Evolutionary conservation across 108 stramenopile genomes (phyloP), one percentile per base, ranked within the genome.

Genomic region (Pseudonitzschia delicatissima): DNA sequence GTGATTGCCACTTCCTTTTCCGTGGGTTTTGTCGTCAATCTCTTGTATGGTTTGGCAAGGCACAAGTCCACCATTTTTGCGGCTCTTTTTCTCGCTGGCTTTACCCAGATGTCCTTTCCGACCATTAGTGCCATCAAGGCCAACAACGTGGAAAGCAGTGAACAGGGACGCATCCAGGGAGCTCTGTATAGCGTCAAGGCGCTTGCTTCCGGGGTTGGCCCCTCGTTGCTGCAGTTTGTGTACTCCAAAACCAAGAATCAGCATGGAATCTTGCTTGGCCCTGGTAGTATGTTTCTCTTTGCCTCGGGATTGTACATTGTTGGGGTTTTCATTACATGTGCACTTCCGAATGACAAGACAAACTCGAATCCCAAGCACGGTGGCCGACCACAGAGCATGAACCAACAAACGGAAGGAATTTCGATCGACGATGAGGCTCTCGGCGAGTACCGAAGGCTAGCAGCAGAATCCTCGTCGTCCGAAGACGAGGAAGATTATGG

Each of bases 151-250:
- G 60, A 77, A 32, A 83, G 80, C 33, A 58, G 70, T 0, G 92
- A 93, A 51, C 92, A 93, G 65, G 92, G 92, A 37, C 76, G 86
- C 25, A 91, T 93, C 34, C 92, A 93, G 80, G 92, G 92, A 11
- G 92, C 92, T 0, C 67, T 93, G 0, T 93, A 82, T 61, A 87
- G 87, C 0, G 62, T 93, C 11, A 77, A 81, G 29, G 90, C 92
- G 12, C 58, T 93, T 28, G 87, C 92, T 39, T 82, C 86, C 23
- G 92, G 83, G 6, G 25, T 84, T 34, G 92, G 92, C 0, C 92
- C 92, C 40, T 47, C 81, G 49, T 15, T 71, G 4, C 55, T 93
- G 57, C 67, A 89, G 45, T 72, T 66, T 47, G 82, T 90, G 0
- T 87, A 91, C 45, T 71, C 77, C 26, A 27, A 51, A 28, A 84